phyloP scores from a whole-genome alignment of 2,329 filamentous ascomycete species.

The Hymenoscyphus scutula region DNA sequence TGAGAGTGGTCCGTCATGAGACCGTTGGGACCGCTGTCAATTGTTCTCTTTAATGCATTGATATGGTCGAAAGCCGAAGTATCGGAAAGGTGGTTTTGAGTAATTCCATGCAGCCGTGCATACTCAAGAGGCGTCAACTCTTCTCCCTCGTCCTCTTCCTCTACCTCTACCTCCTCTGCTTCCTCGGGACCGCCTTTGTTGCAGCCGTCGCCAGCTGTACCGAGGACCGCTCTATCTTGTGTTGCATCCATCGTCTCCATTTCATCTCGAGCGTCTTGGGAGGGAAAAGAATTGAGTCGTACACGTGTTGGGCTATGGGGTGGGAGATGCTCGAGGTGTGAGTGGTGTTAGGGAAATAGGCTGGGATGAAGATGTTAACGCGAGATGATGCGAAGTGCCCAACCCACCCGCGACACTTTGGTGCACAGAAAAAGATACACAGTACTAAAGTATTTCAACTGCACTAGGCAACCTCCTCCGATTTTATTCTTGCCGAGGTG shows the following conservation, averaged over 20 bases:
- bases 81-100: constrained; percentile 26
- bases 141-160: not conserved
- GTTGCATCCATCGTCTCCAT: not conserved
- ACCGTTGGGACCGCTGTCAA: not conserved
- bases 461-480: no score
- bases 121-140: constrained; percentile 31
- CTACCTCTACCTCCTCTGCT: not conserved
- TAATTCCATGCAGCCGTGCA: constrained; percentile 32
- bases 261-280: not conserved
- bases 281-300: not conserved
- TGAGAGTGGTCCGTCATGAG: constrained; percentile 12
- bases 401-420: no score
- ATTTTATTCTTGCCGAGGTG: no score
- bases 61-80: constrained; percentile 21
- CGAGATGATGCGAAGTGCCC: not conserved
- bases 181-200: not conserved
- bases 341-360: not conserved
- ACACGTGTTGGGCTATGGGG: not conserved
- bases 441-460: no score
- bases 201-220: no score
- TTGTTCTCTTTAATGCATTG: constrained; percentile 12
- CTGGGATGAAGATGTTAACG: not conserved
- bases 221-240: not conserved
- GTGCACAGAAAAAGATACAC: no score
- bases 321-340: not conserved